Percentiles rank a stretch among this genome's conserved stretches.
Conservation (phyloP, 768 basidiomycete genomes). For the Dioszegia crocea region DNA sequence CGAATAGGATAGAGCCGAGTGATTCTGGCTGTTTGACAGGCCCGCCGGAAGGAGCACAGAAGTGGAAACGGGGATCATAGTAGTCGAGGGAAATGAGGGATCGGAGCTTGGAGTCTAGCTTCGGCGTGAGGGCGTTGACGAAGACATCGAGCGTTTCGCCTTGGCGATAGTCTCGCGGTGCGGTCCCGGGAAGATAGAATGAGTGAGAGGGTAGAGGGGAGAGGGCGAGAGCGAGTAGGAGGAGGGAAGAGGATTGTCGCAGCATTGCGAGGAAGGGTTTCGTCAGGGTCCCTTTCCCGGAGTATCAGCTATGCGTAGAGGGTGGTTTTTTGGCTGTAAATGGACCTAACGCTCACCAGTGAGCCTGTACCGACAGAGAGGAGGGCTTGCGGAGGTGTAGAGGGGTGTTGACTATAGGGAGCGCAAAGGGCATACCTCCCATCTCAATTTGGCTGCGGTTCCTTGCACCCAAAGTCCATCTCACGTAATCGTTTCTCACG, state of each 20-base stretch:
- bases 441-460: no score
- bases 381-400: no score
- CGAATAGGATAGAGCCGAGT: slow-evolving; percentile 90
- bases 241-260: background rate
- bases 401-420: no score
- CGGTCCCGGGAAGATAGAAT: slow-evolving; percentile 84
- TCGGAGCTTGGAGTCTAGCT: slow-evolving; percentile 55
- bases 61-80: slow-evolving; percentile 76
- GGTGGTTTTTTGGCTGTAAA: background rate
- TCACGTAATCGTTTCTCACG: no score
- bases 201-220: slow-evolving; percentile 49
- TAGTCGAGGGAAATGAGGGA: slow-evolving; percentile 69
- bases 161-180: slow-evolving; percentile 71
- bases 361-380: no score
- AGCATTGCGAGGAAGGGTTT: background rate
- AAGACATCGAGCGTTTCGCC: slow-evolving; percentile 63
- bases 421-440: background rate
- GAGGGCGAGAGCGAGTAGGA: slow-evolving; percentile 10
- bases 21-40: slow-evolving; percentile 62
- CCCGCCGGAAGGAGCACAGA: slow-evolving; percentile 75
- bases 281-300: no score
- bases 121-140: slow-evolving; percentile 82
- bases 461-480: no score
- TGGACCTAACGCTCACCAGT: no score
- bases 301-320: no score